These are phyloP conservation scores for Saccharum hybrid DNA, from an alignment of 202 grass and related monocot species.

Conservation along the genomic window DNA sequence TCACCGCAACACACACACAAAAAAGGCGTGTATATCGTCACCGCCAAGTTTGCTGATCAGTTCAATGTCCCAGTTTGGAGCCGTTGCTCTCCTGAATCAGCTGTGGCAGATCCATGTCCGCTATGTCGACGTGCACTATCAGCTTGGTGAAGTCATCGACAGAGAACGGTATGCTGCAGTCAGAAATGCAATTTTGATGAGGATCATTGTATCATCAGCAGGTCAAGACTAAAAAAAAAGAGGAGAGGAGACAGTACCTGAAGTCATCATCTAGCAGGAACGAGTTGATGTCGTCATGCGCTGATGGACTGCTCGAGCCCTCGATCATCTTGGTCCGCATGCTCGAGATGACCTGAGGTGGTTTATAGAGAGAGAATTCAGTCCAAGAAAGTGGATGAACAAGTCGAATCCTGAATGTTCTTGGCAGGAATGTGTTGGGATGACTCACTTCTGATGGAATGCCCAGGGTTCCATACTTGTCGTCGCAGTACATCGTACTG, in stretches of 20 bases:
- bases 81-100: conserved; percentile 53
- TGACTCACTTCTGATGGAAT: conserved; percentile 58
- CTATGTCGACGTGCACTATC: conserved; percentile 47
- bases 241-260: conserved; percentile 33
- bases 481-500: conserved; percentile 74
- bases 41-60: background rate
- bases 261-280: conserved; percentile 75
- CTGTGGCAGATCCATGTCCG: conserved; percentile 54
- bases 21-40: background rate
- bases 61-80: conserved; percentile 34
- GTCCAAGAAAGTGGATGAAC: background rate
- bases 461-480: conserved; percentile 64
- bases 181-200: background rate
- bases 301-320: conserved; percentile 45
- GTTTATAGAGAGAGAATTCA: conserved; percentile 8
- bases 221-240: background rate
- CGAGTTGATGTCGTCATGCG: conserved; percentile 66
- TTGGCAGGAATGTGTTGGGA: background rate
- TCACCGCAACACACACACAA: conserved; percentile 4
- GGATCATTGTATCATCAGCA: conserved; percentile 5
- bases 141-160: conserved; percentile 64
- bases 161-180: conserved; percentile 66
- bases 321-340: conserved; percentile 57
- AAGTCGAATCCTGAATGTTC: background rate
- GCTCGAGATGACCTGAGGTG: conserved; percentile 53